Conservation (phyloP, 1,139 yeast genomes). For the Hansenula lynferdii region DNA sequence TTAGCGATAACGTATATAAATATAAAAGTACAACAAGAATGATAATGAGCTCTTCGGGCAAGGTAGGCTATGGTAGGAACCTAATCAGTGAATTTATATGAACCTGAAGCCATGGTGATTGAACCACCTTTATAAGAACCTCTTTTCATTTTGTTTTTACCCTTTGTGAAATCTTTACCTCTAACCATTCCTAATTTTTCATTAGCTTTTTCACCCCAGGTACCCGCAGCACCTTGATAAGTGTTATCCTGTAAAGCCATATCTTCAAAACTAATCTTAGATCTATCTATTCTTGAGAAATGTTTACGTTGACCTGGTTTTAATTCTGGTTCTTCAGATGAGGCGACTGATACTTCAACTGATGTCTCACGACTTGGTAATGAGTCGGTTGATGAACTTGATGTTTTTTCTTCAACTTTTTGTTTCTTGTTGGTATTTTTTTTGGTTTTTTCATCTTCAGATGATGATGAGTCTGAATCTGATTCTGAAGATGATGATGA, state of each 20-base stretch:
- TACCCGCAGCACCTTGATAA: slow-evolving; percentile 97
- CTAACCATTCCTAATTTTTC: slow-evolving; percentile 79
- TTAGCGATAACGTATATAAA: too few species aligned
- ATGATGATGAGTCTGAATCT: slow-evolving; percentile 9
- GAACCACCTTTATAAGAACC: slow-evolving; percentile 97
- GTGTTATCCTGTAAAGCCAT: slow-evolving; percentile 74
- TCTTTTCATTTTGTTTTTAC: slow-evolving; percentile 96
- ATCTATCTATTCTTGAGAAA: slow-evolving; percentile 88
- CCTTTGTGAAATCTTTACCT: slow-evolving; percentile 96
- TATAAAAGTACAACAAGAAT: too few species aligned
- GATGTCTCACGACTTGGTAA: slow-evolving; percentile 12
- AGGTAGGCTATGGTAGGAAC: background rate
- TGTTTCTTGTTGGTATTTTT: slow-evolving; percentile 13
- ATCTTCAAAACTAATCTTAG: slow-evolving; percentile 67
- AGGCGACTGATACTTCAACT: slow-evolving; percentile 24
- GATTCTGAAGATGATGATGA: slow-evolving; percentile 12
- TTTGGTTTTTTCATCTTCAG: slow-evolving; percentile 1
- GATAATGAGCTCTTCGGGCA: too few species aligned
- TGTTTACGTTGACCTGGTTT: slow-evolving; percentile 75
- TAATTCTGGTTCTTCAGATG: slow-evolving; percentile 31
- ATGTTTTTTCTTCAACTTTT: slow-evolving; percentile 7
- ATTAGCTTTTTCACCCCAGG: slow-evolving; percentile 96
- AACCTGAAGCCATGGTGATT: slow-evolving; percentile 84
- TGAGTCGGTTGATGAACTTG: slow-evolving; percentile 2
- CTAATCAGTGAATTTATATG: slow-evolving; percentile 85